Base-by-base conservation (phyloP, 2,329 filamentous ascomycete species). In the Mycosphaerella sp. region DNA sequence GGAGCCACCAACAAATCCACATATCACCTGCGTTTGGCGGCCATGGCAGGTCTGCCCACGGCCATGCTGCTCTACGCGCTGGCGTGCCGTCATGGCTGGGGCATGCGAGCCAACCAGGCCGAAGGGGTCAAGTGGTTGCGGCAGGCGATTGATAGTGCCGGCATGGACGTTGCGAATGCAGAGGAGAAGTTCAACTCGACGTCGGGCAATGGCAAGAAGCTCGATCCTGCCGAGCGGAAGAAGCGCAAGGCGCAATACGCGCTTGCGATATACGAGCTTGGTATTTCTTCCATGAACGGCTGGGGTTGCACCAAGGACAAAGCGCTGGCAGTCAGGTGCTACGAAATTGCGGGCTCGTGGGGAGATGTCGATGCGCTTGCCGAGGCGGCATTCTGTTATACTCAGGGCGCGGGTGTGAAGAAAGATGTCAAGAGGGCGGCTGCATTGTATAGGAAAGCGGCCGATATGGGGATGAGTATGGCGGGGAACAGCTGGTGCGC, bases 251-350 rank as follows among this genome's bases (percentile, higher is more conserved):
- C 91, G 9, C 92, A 97, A 66, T 95, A 97, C 70, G 93, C 92
- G 0, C 78, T 97, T 43, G 93, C 90, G 64, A 91, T 97, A 51
- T 98, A 98, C 64, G 93, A 98, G 73, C 78, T 98, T 23, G 93
- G 93, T 3, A 90, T 96, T 26, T 95, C 89, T 68, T 92, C 97
- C 68, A 90, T 96, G 83, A 96, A 98, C 64, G 93, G 93, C 4
- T 98, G 93, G 93, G 93, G 93, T 12, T 95, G 95, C 39, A 84
- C 92, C 63, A 90, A 95, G 71, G 93, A 98, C 68, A 95, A 93
- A 69, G 74, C 81, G 4, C 79, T 97, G 55, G 93, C 90, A 0
- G 73, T 98, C 65, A 81, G 90, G 50, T 98, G 93, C 69, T 98
- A 96, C 68, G 93, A 98, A 70, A 95, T 97, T 63, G 93, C 93